Evolutionary conservation across 2,329 filamentous ascomycete species (phyloP).

Genomic region (Trichoderma arundinaceum): DNA sequence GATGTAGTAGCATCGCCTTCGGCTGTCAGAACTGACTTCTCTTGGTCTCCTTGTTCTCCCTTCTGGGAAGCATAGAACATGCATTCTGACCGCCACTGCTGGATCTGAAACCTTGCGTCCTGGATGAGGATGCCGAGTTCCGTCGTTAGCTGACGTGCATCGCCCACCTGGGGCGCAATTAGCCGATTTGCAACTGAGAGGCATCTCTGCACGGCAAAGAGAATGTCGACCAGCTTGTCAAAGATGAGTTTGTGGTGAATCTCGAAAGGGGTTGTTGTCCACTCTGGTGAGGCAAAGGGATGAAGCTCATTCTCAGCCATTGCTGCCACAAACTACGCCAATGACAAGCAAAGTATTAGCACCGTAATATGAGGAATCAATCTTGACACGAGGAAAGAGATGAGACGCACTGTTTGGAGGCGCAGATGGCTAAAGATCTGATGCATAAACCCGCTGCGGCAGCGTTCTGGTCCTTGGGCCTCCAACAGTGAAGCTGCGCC

Average conservation of each 20-base stretch:
- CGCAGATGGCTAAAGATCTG: constrained; percentile 33
- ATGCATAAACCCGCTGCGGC: constrained; percentile 32
- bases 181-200: constrained; percentile 20
- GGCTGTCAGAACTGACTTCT: not conserved
- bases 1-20: not conserved
- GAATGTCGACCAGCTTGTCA: constrained; percentile 54
- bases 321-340: constrained; percentile 30
- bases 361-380: not conserved
- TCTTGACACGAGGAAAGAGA: rapidly evolving
- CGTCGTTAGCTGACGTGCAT: not conserved
- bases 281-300: constrained; percentile 51
- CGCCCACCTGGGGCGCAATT: not conserved
- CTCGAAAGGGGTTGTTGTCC: constrained; percentile 54
- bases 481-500: constrained; percentile 30
- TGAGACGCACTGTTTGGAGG: constrained; percentile 29
- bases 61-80: not conserved
- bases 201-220: constrained; percentile 35
- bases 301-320: constrained; percentile 31
- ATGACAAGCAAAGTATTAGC: not conserved
- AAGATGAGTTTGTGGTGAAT: constrained; percentile 52
- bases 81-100: constrained; percentile 2
- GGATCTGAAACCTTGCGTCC: constrained; percentile 1
- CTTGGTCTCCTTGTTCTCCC: not conserved
- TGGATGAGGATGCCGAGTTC: constrained; percentile 1
- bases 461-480: constrained; percentile 26